These are phyloP conservation scores for Aspergillus aculeatus DNA, from an alignment of 2,329 filamentous ascomycete genomes.

Conservation along the genomic window DNA sequence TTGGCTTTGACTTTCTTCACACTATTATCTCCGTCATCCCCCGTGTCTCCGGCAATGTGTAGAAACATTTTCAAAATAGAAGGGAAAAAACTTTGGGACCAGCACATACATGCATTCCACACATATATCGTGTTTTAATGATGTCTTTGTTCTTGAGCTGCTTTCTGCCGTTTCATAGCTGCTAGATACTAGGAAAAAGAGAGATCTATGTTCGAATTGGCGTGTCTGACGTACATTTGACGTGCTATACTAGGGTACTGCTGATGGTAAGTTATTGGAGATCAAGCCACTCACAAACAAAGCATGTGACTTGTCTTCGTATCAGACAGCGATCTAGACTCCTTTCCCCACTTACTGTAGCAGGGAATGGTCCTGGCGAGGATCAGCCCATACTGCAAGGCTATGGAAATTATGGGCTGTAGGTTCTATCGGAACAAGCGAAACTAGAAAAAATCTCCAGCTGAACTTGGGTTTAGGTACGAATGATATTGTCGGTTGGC, in stretches of 20 bases:
- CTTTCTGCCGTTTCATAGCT: background rate
- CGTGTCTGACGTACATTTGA: background rate
- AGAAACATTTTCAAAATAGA: conserved; percentile 20
- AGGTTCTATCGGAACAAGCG: too few relatives aligned
- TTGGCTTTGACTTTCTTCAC: conserved; percentile 9
- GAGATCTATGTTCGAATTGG: background rate
- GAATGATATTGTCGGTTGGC: too few relatives aligned
- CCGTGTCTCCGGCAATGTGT: conserved; percentile 10
- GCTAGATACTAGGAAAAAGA: background rate
- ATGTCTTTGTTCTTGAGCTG: background rate
- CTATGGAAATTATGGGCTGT: too few relatives aligned
- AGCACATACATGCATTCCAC: conserved; percentile 7
- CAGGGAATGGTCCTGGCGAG: background rate
- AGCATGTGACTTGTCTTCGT: background rate
- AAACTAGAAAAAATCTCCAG: too few relatives aligned
- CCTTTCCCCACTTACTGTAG: background rate
- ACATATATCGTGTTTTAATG: conserved; percentile 2
- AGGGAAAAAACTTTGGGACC: conserved; percentile 12
- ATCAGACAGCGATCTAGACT: background rate
- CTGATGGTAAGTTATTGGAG: background rate
- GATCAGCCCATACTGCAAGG: background rate
- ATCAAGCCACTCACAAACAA: background rate
- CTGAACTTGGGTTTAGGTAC: too few relatives aligned
- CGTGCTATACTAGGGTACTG: background rate
- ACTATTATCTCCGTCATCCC: conserved; percentile 1